Percentiles rank a stretch among this genome's conserved stretches.
Evolutionary conservation across 2,329 filamentous ascomycete genomes (phyloP).

Genomic region (Aspergillus viridinutans): DNA sequence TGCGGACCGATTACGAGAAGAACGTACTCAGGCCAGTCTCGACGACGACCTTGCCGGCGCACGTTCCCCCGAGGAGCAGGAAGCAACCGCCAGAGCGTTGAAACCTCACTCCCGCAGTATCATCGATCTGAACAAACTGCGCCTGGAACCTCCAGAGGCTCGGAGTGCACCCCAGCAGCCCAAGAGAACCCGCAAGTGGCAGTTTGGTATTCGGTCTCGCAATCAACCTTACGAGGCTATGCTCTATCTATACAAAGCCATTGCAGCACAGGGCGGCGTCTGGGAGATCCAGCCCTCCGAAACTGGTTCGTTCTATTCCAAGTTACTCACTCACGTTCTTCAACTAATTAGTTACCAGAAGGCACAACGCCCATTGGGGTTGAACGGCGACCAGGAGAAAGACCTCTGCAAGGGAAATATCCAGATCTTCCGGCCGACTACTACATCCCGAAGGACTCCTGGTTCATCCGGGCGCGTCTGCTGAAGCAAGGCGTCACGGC

Average conservation of each 20-base stretch:
- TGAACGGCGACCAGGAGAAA: conserved; percentile 29
- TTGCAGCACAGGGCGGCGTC: conserved; percentile 80
- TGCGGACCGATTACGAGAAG: conserved; percentile 42
- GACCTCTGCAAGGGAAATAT: conserved; percentile 42
- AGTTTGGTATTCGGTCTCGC: conserved; percentile 92
- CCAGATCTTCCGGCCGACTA: conserved; percentile 56
- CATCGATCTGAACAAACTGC: conserved; percentile 60
- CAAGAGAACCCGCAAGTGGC: conserved; percentile 80
- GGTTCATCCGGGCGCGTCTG: conserved; percentile 90
- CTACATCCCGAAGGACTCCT: conserved; percentile 85
- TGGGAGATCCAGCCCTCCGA: conserved; percentile 63
- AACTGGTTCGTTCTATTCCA: conserved; percentile 26
- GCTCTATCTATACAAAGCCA: conserved; percentile 88
- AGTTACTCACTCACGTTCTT: not conserved
- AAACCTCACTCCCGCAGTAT: conserved; percentile 79
- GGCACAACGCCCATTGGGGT: conserved; percentile 36
- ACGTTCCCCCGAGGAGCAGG: conserved; percentile 63
- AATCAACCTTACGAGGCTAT: conserved; percentile 94
- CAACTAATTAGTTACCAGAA: conserved; percentile 13
- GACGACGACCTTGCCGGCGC: conserved; percentile 19
- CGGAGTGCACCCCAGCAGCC: conserved; percentile 42
- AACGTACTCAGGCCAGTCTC: conserved; percentile 20
- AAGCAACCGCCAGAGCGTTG: conserved; percentile 72
- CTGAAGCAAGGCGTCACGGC: conserved; percentile 71
- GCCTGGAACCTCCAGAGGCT: conserved; percentile 53